Evolutionary conservation across 768 basidiomycete genomes (phyloP), one percentile per base, ranked within the genome.

Genomic region (Podaxis mareebaensis): DNA sequence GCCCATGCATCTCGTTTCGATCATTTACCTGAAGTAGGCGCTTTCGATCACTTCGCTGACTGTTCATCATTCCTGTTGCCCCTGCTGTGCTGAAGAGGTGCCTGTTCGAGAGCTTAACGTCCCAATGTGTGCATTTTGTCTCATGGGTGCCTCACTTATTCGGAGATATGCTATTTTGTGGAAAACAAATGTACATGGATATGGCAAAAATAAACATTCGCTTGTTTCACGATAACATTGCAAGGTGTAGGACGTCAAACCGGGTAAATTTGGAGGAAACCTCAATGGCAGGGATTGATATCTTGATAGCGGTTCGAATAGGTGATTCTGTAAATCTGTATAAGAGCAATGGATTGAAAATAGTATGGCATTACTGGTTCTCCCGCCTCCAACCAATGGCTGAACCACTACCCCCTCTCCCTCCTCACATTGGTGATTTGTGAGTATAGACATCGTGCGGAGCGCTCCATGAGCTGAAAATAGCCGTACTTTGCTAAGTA

Each of bases 361-460:
- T 8, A 17, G 17, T 10, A 22, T 6, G 10, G 44, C 20, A 46
- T 20, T 20, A 46, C n/a, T 1, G 20, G 6, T 24, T 51, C 22
- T 24, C 49, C 49, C 6, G 11, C 22, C 22, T 60, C 26, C 15
- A 40, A 15, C 38, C 61, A 11, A 63, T 63, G 61, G 2, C 44
- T 20, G 44, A 46, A 7, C 15, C 15, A 17, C 10, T 46, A 22
- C 44, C 44, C 17, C 44, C 12, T 8, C 44, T 46, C 3, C 61
- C 61, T 51, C 54, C 55, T n/a, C 24, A 63, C 7, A 49, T 63
- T n/a, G 54, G 33, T 8, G 22, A 49, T 51, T 17, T 56, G 61
- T 63, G 55, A 56, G 61, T 28, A 22, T 2, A 15, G 4, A 4
- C 39, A 4, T 38, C 24, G 33, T 22, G 44, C 17, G 15, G 17